A percentile compares a stretch with the other conserved stretches of the same genome.
These are phyloP conservation scores for Cetradonia linearis DNA, from an alignment of 495 filamentous ascomycete genomes.

Conservation along the genomic window DNA sequence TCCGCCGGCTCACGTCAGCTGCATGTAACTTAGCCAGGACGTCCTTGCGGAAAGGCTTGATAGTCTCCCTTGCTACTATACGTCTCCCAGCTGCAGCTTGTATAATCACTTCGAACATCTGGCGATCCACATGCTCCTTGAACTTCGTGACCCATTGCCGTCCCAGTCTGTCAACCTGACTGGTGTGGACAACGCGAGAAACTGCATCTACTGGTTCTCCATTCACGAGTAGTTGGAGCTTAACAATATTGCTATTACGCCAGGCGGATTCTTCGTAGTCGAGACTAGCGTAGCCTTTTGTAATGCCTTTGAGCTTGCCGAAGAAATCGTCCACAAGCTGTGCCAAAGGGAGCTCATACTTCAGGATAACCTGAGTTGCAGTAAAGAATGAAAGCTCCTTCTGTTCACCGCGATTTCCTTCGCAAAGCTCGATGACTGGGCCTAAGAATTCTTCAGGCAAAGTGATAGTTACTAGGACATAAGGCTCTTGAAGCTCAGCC, in stretches of 20 bases:
- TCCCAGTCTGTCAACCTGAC: conserved; percentile 66
- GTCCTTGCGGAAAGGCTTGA: conserved; percentile 96
- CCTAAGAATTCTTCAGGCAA: conserved; percentile 90
- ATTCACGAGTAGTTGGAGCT: conserved; percentile 89
- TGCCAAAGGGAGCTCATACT: conserved; percentile 78
- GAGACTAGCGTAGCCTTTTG: conserved; percentile 71
- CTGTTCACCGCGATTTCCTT: conserved; percentile 78
- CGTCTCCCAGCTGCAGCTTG: conserved; percentile 78
- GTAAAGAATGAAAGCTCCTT: conserved; percentile 82
- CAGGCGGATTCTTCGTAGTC: conserved; percentile 95
- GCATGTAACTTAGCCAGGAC: conserved; percentile 90
- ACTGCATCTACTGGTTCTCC: conserved; percentile 89
- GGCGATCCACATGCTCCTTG: conserved; percentile 89
- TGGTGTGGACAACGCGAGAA: conserved; percentile 73
- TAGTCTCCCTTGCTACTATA: conserved; percentile 83
- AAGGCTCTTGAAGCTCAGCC: conserved; percentile 69
- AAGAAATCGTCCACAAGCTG: conserved; percentile 96
- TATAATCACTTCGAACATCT: conserved; percentile 94
- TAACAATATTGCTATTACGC: conserved; percentile 67
- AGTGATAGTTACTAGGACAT: conserved; percentile 76
- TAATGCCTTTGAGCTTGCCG: conserved; percentile 85
- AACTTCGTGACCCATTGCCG: conserved; percentile 89
- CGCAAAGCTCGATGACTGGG: conserved; percentile 89
- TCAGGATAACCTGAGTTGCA: conserved; percentile 87
- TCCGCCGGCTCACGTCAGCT: conserved; percentile 67